These are phyloP conservation scores for Inga leiocalycina DNA, from an alignment of 306 rosid genomes.

Conservation along the genomic window DNA sequence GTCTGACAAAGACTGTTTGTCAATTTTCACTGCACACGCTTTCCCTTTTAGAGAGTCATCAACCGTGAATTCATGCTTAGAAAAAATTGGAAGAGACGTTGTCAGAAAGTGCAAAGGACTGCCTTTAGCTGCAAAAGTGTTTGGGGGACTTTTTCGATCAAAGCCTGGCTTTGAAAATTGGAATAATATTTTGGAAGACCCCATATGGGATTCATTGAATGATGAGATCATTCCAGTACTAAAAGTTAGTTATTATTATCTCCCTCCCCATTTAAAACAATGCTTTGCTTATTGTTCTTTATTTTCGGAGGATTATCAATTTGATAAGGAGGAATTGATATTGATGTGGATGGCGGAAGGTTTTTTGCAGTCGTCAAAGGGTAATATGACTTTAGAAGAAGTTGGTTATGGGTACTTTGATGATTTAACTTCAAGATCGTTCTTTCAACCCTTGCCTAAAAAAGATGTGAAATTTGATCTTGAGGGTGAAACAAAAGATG, in stretches of 20 bases:
- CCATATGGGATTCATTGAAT: neutral
- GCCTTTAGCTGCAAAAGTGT: constrained; percentile 27
- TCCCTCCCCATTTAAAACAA: constrained; percentile 13
- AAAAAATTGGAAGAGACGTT: neutral
- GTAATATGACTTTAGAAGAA: neutral
- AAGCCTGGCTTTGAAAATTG: neutral
- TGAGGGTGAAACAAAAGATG: neutral
- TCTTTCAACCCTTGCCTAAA: neutral
- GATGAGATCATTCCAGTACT: neutral
- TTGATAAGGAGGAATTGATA: neutral
- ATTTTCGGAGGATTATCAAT: neutral
- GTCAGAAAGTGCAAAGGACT: neutral
- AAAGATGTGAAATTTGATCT: neutral
- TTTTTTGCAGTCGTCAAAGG: neutral
- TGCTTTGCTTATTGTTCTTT: constrained; percentile 24
- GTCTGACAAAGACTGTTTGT: neutral
- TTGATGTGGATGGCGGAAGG: constrained; percentile 8
- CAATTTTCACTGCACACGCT: constrained; percentile 24
- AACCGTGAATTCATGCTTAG: neutral
- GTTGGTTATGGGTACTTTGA: neutral
- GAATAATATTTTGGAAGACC: neutral
- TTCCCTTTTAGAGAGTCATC: neutral
- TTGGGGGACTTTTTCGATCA: constrained; percentile 25
- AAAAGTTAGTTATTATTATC: neutral
- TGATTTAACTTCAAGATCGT: constrained; percentile 7